phyloP scores from a whole-genome alignment of 305 asterid genomes.

The Fraxinus ornus region DNA sequence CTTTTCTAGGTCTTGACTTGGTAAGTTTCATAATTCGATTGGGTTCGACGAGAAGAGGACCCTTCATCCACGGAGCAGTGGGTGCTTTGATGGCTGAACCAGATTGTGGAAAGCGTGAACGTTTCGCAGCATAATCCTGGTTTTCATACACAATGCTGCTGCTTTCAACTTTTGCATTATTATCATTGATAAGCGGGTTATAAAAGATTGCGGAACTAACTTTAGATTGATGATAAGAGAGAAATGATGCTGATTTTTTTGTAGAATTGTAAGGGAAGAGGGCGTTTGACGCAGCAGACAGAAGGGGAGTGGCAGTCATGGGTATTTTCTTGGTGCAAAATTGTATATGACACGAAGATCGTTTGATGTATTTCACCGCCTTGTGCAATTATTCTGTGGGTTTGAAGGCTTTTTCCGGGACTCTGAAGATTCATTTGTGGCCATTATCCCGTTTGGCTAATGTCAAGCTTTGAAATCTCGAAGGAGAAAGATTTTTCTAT shows the following conservation, averaged over 20 bases:
- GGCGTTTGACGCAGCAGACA: constrained; percentile 27
- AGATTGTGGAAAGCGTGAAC: constrained; percentile 35
- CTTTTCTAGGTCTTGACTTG: constrained; percentile 44
- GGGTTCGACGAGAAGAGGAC: constrained; percentile 64
- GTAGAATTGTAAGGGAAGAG: constrained; percentile 34
- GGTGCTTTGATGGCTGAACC: constrained; percentile 56
- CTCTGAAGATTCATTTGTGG: background rate
- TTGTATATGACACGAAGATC: background rate
- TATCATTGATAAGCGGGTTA: constrained; percentile 23
- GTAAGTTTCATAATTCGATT: constrained; percentile 49
- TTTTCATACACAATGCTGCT: constrained; percentile 19
- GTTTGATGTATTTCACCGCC: background rate
- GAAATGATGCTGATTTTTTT: constrained; percentile 18
- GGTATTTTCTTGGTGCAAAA: background rate
- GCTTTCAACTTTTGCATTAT: constrained; percentile 21
- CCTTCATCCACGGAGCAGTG: constrained; percentile 78
- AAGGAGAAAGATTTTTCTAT: background rate
- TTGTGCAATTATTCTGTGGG: background rate
- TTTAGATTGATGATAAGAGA: constrained; percentile 23
- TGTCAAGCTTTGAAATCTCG: background rate
- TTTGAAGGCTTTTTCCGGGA: background rate
- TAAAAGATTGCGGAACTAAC: constrained; percentile 24
- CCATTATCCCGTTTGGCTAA: background rate
- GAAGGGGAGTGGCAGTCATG: constrained; percentile 35
- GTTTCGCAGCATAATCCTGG: constrained; percentile 24